Evolutionary conservation across 2,329 filamentous ascomycete genomes (phyloP).

Genomic region (Thelonectria blattea): DNA sequence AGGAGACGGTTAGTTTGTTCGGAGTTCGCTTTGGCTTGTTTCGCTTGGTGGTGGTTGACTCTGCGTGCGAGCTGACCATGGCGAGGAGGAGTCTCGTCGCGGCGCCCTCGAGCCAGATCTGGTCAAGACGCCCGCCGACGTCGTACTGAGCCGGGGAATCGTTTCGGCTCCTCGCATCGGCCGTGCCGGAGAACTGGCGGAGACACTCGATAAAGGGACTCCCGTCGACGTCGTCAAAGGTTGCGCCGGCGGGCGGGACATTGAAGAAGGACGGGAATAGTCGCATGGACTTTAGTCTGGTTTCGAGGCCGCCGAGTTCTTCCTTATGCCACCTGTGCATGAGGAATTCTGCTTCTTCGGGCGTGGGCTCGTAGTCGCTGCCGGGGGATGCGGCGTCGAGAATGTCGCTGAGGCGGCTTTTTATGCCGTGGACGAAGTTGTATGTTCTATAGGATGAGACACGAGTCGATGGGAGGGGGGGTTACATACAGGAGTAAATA

Average conservation of each 20-base stretch:
- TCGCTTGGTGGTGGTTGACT: constrained; percentile 11
- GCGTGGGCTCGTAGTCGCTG: background rate
- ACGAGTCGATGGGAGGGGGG: background rate
- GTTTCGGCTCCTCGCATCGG: background rate
- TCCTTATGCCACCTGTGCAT: constrained; percentile 29
- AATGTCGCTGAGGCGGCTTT: constrained; percentile 29
- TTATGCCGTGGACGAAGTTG: constrained; percentile 33
- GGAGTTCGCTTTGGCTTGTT: background rate
- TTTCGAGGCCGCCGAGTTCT: constrained; percentile 14
- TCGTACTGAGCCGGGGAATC: background rate
- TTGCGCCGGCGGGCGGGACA: background rate
- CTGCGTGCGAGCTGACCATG: constrained; percentile 23
- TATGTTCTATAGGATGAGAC: constrained; percentile 17
- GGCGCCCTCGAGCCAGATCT: constrained; percentile 30
- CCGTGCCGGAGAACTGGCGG: constrained; percentile 12
- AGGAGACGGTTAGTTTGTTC: constrained; percentile 13
- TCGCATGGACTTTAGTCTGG: constrained; percentile 24
- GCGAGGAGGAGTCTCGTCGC: constrained; percentile 24
- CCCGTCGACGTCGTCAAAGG: constrained; percentile 20
- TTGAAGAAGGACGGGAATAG: constrained; percentile 31
- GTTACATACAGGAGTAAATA: constrained; percentile 26
- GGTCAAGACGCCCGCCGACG: background rate
- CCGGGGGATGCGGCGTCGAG: background rate
- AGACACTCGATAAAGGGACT: constrained; percentile 14
- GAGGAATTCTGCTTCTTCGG: constrained; percentile 6